A percentile compares a stretch with the other conserved stretches of the same genome.
Conservation (phyloP, 2,329 filamentous ascomycete genomes). For the Sclerotinia glacialis region DNA sequence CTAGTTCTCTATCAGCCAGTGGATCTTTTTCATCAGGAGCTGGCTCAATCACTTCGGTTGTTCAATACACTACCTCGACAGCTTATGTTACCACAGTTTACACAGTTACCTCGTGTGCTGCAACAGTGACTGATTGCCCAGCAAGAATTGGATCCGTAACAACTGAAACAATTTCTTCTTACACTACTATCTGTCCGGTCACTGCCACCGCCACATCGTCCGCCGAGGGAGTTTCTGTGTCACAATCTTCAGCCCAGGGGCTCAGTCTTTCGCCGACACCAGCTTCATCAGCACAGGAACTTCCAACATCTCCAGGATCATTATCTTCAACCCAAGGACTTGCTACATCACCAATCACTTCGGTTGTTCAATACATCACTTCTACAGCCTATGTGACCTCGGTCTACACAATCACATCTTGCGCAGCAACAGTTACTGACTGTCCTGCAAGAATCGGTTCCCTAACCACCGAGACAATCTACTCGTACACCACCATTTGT, state of each 20-base stretch:
- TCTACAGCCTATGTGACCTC: conserved; percentile 52
- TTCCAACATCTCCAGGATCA: not conserved
- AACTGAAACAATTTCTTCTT: conserved; percentile 42
- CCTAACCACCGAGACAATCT: conserved; percentile 41
- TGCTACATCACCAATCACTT: not conserved
- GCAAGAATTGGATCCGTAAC: conserved; percentile 36
- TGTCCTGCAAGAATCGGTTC: conserved; percentile 45
- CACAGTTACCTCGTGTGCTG: conserved; percentile 51
- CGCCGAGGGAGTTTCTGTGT: conserved; percentile 42
- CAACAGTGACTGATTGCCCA: conserved; percentile 52
- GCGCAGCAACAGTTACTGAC: conserved; percentile 47
- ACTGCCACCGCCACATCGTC: conserved; percentile 23
- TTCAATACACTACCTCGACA: conserved; percentile 1
- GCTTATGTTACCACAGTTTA: conserved; percentile 49
- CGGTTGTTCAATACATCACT: conserved; percentile 22
- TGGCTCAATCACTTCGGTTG: not conserved
- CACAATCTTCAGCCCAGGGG: not conserved
- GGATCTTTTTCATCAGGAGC: not conserved
- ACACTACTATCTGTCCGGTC: conserved; percentile 43
- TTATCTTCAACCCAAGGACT: not conserved
- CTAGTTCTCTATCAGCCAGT: not conserved
- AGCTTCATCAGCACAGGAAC: not conserved
- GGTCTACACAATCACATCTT: conserved; percentile 51
- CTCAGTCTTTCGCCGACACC: not conserved
- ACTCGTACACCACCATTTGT: conserved; percentile 42